phyloP scores from a whole-genome alignment of 148 eudicot species.

The Dianthus caryophyllus region DNA sequence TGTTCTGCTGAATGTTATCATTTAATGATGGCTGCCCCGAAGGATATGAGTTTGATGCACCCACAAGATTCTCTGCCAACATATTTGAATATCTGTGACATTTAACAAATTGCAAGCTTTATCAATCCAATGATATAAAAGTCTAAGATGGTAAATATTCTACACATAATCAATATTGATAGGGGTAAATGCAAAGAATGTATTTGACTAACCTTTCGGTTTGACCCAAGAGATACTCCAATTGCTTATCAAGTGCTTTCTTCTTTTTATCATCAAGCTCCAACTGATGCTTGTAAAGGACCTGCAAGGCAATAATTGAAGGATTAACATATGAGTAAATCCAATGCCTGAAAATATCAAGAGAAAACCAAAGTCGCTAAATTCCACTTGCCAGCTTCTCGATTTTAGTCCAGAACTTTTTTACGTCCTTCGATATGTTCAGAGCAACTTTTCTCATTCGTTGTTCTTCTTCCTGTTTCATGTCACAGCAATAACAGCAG shows the following conservation, averaged over 20 bases:
- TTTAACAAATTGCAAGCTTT: slow-evolving; percentile 20
- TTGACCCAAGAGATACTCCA: slow-evolving; percentile 95
- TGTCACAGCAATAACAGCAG: slow-evolving; percentile 10
- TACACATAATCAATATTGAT: background rate
- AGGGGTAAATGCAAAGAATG: slow-evolving; percentile 12
- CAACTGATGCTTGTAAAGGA: slow-evolving; percentile 83
- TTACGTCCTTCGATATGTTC: slow-evolving; percentile 87
- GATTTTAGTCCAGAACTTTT: slow-evolving; percentile 96
- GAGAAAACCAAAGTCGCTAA: slow-evolving; percentile 4
- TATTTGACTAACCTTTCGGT: slow-evolving; percentile 66
- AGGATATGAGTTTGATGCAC: slow-evolving; percentile 40
- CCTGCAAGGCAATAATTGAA: slow-evolving; percentile 42
- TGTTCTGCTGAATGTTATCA: slow-evolving; percentile 30
- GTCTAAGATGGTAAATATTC: slow-evolving; percentile 11
- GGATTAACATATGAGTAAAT: slow-evolving; percentile 1
- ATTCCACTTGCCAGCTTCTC: slow-evolving; percentile 87
- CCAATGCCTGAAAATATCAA: background rate
- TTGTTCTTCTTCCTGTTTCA: slow-evolving; percentile 87
- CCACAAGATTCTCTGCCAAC: slow-evolving; percentile 93
- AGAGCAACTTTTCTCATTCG: slow-evolving; percentile 85
- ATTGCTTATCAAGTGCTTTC: slow-evolving; percentile 89
- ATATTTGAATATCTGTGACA: slow-evolving; percentile 84
- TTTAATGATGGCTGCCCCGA: slow-evolving; percentile 24
- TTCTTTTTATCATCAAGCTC: slow-evolving; percentile 91
- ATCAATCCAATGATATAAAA: slow-evolving; percentile 19